These are phyloP conservation scores for Annulohypoxylon moriforme DNA, from an alignment of 495 filamentous ascomycete species.

Conservation along the genomic window DNA sequence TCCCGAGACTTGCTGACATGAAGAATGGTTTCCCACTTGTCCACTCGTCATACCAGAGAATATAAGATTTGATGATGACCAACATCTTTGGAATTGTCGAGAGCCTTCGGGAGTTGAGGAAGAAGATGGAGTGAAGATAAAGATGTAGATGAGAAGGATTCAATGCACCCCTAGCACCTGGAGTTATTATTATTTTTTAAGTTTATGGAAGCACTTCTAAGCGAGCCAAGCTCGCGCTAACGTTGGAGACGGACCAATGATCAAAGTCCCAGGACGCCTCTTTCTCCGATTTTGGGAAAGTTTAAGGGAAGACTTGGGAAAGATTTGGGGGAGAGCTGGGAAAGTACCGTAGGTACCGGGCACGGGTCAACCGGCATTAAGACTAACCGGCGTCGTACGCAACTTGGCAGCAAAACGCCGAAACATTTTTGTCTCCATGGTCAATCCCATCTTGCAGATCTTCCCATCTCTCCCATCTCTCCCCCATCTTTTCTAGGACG, in stretches of 20 bases:
- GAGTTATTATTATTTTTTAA: slow-evolving; percentile 20
- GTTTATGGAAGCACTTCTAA: slow-evolving; percentile 5
- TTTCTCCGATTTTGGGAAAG: slow-evolving; percentile 15
- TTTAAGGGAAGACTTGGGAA: no score
- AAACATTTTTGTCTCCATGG: slow-evolving; percentile 35
- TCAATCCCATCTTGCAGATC: slow-evolving; percentile 13
- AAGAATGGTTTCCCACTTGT: slow-evolving; percentile 12
- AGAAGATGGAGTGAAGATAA: background rate
- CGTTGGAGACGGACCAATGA: background rate
- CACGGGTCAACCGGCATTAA: slow-evolving; percentile 37
- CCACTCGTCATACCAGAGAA: slow-evolving; percentile 6
- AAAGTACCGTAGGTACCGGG: slow-evolving; percentile 22
- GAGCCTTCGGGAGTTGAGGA: background rate
- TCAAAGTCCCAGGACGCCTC: background rate
- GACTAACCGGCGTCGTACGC: slow-evolving; percentile 31
- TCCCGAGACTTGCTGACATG: slow-evolving; percentile 10
- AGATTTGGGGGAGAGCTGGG: no score
- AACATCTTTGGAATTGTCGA: slow-evolving; percentile 11
- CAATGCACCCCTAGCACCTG: background rate
- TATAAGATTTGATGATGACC: background rate
- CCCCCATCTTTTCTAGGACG: background rate
- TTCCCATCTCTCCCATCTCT: slow-evolving; percentile 1
- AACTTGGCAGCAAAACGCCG: slow-evolving; percentile 41
- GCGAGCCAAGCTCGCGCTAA: slow-evolving; percentile 15
- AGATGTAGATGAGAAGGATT: background rate